Evolutionary conservation across 257 asterid species (phyloP).

Genomic region (Haberlea rhodopensis): DNA sequence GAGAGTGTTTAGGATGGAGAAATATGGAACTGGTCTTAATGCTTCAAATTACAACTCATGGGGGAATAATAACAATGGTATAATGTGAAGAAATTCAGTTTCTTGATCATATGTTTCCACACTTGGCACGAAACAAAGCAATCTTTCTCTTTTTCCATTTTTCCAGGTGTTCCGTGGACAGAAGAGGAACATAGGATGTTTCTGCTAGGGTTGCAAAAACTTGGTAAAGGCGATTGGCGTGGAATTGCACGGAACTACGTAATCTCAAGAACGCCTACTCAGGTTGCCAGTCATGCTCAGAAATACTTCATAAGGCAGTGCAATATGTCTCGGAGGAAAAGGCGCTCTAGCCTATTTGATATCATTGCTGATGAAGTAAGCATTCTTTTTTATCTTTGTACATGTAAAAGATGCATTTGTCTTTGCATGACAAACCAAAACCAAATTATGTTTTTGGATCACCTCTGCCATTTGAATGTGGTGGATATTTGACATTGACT

Average conservation of each 20-base stretch:
- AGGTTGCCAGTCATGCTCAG: constrained; percentile 21
- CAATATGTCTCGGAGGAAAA: constrained; percentile 16
- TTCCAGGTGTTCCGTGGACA: constrained; percentile 21
- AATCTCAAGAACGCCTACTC: constrained; percentile 19
- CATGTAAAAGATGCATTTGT: not conserved
- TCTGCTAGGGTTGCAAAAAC: constrained; percentile 18
- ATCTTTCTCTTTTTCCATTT: not conserved
- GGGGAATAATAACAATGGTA: too few species aligned
- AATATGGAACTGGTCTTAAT: not conserved
- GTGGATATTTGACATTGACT: not conserved
- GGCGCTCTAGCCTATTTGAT: constrained; percentile 15
- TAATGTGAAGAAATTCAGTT: too few species aligned
- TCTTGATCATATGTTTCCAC: not conserved
- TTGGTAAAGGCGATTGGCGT: constrained; percentile 22
- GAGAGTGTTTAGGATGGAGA: not conserved
- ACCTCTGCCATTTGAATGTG: not conserved
- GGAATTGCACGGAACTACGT: constrained; percentile 18
- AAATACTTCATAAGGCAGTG: constrained; percentile 13
- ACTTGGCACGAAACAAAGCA: not conserved
- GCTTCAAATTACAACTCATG: not conserved
- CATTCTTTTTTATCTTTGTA: not conserved
- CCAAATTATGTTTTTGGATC: not conserved
- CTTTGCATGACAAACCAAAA: not conserved
- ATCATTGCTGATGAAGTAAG: constrained; percentile 18
- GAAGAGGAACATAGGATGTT: constrained; percentile 21